Base-by-base conservation (phyloP, 805 yeast species). In the Pichia thaimueangensis region DNA sequence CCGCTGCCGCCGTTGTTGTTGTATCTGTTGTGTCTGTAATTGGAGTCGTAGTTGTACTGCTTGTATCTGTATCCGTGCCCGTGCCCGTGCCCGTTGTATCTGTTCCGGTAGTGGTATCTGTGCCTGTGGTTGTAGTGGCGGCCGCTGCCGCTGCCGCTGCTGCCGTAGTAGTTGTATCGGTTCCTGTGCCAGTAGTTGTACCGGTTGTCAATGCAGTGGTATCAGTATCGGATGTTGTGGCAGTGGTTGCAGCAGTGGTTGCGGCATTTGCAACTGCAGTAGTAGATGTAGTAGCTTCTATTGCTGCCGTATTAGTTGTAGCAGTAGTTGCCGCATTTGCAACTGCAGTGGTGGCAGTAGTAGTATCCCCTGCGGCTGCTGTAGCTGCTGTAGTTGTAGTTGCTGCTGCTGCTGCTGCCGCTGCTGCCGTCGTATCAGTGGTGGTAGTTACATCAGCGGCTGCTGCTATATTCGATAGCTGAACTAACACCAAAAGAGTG, bases 401-500 rank as follows among this genome's bases (percentile, higher is more conserved):
- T 30, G 32, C 32, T 17, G 32, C 32, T 30, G 32, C 31, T 20
- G 36, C 38, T 15, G 40, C 39, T 13, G 22, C 29, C 32, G 39
- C 29, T 9, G 36, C 29, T 11, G 30, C 40, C 4, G 39, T 41
- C 7, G 45, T 29, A 13, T 30, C 37, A 9, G 42, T 34, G 8
- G 36, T 25, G 5, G 29, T 28, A 7, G 20, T 20, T 13, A 21
- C 32, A 28, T 20, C 39, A 25, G 20, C 30, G 25, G 17, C 30
- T 8, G 48, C 35, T 11, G 37, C 31, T 16, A 37, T 29, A 20
- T 39, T 27, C 29, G 67, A 55, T 21, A 58, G 6, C 13, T 34
- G 43, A 4, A 22, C 37, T 13, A 40, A 21, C 12, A 40, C 19
- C 24, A 34, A 24, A 6, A 40, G 11, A 12, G 29, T 12, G 11